Percentiles rank a stretch among this genome's conserved stretches.
phyloP scores from a whole-genome alignment of 257 asterid genomes.

The Primulina huaijiensis region DNA sequence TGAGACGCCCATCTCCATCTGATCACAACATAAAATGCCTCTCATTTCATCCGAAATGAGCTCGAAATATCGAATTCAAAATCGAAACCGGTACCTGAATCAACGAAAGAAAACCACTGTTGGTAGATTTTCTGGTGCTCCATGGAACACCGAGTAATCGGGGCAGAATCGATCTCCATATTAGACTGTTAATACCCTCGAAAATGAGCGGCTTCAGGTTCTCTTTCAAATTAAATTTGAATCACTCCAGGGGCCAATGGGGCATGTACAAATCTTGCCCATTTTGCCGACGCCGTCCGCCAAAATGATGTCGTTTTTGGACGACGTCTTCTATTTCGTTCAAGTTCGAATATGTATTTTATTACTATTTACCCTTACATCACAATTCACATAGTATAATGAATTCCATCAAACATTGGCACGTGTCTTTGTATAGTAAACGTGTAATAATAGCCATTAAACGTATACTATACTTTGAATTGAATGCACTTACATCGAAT shows the following conservation, averaged over 20 bases:
- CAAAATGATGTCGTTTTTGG: background rate
- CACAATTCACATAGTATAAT: too few species aligned
- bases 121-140: conserved; percentile 83
- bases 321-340: too few species aligned
- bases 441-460: too few species aligned
- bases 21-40: background rate
- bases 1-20: conserved; percentile 94
- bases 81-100: conserved; percentile 54
- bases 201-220: background rate
- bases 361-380: too few species aligned
- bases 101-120: conserved; percentile 71
- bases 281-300: background rate
- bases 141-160: conserved; percentile 75
- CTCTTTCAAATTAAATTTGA: background rate
- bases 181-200: background rate
- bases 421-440: too few species aligned
- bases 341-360: too few species aligned
- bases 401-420: too few species aligned
- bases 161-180: conserved; percentile 83
- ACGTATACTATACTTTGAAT: too few species aligned
- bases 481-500: too few species aligned
- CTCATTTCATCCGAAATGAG: background rate
- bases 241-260: background rate
- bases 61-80: background rate
- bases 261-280: background rate